Evolutionary conservation across 495 filamentous ascomycete species (phyloP).

Genomic region (Talaromyces ruber): DNA sequence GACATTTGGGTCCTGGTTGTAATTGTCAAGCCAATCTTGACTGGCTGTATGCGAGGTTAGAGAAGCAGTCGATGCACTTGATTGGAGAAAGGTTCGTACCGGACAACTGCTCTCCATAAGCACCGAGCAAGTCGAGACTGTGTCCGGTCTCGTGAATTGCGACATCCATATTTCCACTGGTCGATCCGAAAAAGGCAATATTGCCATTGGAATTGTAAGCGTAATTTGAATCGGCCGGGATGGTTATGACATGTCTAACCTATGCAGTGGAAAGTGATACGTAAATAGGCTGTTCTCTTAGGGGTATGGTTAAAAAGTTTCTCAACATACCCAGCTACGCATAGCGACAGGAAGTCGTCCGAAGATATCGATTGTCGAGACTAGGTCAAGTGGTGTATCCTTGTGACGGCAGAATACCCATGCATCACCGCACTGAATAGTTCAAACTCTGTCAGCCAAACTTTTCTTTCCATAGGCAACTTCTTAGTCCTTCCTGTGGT

Average conservation of each 20-base stretch:
- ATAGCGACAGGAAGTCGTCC: constrained; percentile 22
- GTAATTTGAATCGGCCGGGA: constrained; percentile 7
- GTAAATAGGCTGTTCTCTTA: not conserved
- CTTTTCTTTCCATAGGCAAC: not conserved
- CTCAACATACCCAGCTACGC: constrained; percentile 9
- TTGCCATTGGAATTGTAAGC: constrained; percentile 12
- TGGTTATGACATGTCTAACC: constrained; percentile 14
- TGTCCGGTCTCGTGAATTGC: constrained; percentile 20
- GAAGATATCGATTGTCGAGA: constrained; percentile 16
- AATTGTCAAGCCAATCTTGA: constrained; percentile 17
- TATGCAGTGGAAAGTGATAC: not conserved
- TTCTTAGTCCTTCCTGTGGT: too few relatives aligned
- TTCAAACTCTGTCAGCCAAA: not conserved
- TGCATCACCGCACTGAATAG: constrained; percentile 12
- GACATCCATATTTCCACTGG: constrained; percentile 7
- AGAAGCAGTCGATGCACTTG: not conserved
- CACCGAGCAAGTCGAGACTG: constrained; percentile 16
- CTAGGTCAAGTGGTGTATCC: constrained; percentile 6
- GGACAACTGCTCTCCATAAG: constrained; percentile 8
- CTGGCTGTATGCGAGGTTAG: constrained; percentile 10
- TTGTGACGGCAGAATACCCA: constrained; percentile 26
- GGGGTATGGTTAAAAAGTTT: not conserved
- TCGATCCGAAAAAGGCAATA: constrained; percentile 13
- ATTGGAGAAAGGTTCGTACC: not conserved
- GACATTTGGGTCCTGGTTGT: constrained; percentile 16